Evolutionary conservation across 345 rosid genomes (phyloP).

Genomic region (Salix brachista): DNA sequence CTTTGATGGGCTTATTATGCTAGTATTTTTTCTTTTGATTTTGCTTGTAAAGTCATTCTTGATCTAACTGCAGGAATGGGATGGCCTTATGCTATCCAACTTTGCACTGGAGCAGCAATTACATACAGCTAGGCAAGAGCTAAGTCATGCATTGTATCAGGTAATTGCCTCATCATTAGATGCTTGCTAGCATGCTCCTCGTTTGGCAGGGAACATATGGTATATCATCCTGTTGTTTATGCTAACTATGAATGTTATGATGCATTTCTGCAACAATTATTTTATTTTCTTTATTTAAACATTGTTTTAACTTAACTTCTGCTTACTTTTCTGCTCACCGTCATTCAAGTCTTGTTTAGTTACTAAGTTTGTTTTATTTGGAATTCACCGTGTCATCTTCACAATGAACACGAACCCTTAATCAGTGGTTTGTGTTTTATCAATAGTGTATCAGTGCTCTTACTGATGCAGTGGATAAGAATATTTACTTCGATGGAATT

Average conservation of each 20-base stretch:
- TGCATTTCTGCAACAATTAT: background rate
- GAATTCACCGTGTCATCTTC: background rate
- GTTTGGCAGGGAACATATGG: background rate
- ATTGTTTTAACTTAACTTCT: background rate
- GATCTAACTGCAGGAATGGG: constrained; percentile 74
- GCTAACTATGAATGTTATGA: background rate
- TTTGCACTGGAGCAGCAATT: constrained; percentile 95
- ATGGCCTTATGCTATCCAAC: constrained; percentile 87
- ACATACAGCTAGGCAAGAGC: constrained; percentile 94
- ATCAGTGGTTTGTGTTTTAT: background rate
- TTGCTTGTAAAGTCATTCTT: constrained; percentile 14
- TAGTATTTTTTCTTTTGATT: background rate
- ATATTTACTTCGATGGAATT: background rate
- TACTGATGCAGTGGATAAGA: background rate
- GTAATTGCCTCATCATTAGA: constrained; percentile 30
- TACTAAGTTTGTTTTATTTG: background rate
- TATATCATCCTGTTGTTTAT: background rate
- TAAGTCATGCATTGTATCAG: constrained; percentile 97
- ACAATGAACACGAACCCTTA: background rate
- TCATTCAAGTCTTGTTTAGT: background rate
- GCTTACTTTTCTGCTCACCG: background rate
- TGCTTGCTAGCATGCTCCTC: background rate
- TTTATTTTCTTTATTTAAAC: background rate
- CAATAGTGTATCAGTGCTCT: background rate
- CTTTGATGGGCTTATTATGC: background rate